Evolutionary conservation across 257 asterid genomes (phyloP), one percentile per base, ranked within the genome.

Genomic region (Salvia miltiorrhiza): DNA sequence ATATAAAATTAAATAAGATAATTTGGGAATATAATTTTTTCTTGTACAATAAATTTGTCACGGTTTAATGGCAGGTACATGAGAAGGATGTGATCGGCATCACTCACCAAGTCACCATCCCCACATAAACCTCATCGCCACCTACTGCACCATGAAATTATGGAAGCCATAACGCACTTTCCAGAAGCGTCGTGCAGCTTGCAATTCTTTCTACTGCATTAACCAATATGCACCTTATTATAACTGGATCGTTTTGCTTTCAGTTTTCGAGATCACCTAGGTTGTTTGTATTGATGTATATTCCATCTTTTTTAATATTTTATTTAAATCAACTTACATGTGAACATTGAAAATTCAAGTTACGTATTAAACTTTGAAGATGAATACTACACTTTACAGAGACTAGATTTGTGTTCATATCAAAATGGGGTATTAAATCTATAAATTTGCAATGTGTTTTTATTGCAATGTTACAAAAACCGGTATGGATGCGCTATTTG

Each of bases 71-170:
- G 68, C 85, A 93, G 98, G 95, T 90, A 52, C 98, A 93, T 52
- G 97, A 93, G 79, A 93, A 93, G 87, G 97, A 93, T 66, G 95
- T 87, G 77, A 93, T 93, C 19, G 98, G 98, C 41, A 65, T 93
- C 23, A 77, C 98, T 13, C 97, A 90, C 85, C 98, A 93, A 77
- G 97, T 13, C 97, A 90, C 85, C 98, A 93, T 79, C 97, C 98
- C 69, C 98, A 88, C 67, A 79, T 86, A 70, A 93, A 93, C 69
- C 96, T 93, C 20, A 70, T 90, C 30, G 96, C 97, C 56, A 87
- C 99, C 0, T 93, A 90, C 82, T 76, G 88, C 78, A 78, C 86
- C 16, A 88, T 93, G 97, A 93, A 90, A 75, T 71, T 93, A 59
- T 93, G 98, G 98, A 93, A 93, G 85, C 97, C 97, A 21, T 90